Conservation (phyloP, 2,329 filamentous ascomycete genomes). For the Gnomoniopsis sp. region DNA sequence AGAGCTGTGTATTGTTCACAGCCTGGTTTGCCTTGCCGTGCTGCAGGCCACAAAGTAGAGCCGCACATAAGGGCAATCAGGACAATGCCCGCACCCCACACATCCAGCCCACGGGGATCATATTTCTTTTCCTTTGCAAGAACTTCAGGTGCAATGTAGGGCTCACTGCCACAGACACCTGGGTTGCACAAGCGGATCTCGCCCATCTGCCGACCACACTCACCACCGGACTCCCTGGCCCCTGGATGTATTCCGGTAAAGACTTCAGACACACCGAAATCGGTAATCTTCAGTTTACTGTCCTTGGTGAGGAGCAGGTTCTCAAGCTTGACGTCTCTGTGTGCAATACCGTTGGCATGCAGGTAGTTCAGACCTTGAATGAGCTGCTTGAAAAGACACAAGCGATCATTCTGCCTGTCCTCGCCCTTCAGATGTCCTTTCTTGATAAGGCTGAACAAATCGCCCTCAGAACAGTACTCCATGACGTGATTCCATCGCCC, state of each 20-base stretch:
- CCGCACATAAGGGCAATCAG: conserved; percentile 74
- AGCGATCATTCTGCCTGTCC: conserved; percentile 64
- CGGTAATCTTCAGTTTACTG: conserved; percentile 84
- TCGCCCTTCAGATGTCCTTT: conserved; percentile 64
- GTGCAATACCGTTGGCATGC: conserved; percentile 79
- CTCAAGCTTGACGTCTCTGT: conserved; percentile 88
- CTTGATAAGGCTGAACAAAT: conserved; percentile 72
- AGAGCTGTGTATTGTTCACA: conserved; percentile 63
- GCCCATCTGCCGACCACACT: conserved; percentile 71
- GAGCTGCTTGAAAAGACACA: conserved; percentile 88
- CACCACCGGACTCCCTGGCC: conserved; percentile 65
- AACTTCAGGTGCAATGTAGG: conserved; percentile 86
- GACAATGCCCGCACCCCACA: conserved; percentile 83
- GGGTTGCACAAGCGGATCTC: conserved; percentile 69
- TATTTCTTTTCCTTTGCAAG: conserved; percentile 61
- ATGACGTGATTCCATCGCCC: conserved; percentile 87
- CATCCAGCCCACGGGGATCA: conserved; percentile 76
- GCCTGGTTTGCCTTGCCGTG: conserved; percentile 43
- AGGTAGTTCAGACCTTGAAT: conserved; percentile 79
- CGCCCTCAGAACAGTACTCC: conserved; percentile 84
- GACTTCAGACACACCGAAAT: conserved; percentile 86
- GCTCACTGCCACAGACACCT: conserved; percentile 79
- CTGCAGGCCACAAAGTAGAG: conserved; percentile 71
- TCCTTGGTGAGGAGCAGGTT: conserved; percentile 77
- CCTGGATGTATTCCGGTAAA: conserved; percentile 81